phyloP scores from a whole-genome alignment of 2,329 filamentous ascomycete genomes.

The Hymenoscyphus linearis region DNA sequence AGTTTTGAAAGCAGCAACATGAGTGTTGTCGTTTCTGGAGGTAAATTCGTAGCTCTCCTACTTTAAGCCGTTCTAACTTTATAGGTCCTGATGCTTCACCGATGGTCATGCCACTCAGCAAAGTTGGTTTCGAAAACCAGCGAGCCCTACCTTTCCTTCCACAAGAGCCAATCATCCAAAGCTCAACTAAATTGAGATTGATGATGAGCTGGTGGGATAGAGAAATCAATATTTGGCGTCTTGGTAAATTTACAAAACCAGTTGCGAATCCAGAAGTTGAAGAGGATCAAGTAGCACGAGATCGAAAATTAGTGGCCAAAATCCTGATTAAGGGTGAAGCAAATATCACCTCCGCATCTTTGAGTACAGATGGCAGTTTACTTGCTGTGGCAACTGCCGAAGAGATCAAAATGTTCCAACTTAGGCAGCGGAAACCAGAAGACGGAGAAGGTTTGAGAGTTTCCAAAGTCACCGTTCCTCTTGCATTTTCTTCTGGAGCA shows the following conservation, averaged over 20 bases:
- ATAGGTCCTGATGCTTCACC: conserved; percentile 80
- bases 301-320: conserved; percentile 62
- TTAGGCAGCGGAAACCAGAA: conserved; percentile 48
- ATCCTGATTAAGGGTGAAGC: conserved; percentile 70
- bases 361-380: conserved; percentile 66
- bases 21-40: conserved; percentile 87
- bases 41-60: conserved; percentile 42
- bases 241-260: conserved; percentile 32
- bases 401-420: conserved; percentile 71
- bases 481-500: conserved; percentile 58
- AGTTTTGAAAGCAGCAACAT: conserved; percentile 79
- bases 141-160: conserved; percentile 78
- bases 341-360: conserved; percentile 70
- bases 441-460: conserved; percentile 60
- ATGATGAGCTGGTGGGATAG: conserved; percentile 90
- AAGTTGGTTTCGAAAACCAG: conserved; percentile 74
- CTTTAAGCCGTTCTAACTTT: conserved; percentile 30
- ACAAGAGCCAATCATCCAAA: conserved; percentile 67
- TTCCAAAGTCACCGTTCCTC: conserved; percentile 62
- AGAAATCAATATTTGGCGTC: conserved; percentile 77
- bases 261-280: conserved; percentile 34
- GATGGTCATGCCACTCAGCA: conserved; percentile 72
- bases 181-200: conserved; percentile 67
- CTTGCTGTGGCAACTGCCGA: conserved; percentile 71
- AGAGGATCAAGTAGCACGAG: conserved; percentile 38